phyloP scores from a whole-genome alignment of 495 filamentous ascomycete genomes.

The Aspergillus olivimuriae region DNA sequence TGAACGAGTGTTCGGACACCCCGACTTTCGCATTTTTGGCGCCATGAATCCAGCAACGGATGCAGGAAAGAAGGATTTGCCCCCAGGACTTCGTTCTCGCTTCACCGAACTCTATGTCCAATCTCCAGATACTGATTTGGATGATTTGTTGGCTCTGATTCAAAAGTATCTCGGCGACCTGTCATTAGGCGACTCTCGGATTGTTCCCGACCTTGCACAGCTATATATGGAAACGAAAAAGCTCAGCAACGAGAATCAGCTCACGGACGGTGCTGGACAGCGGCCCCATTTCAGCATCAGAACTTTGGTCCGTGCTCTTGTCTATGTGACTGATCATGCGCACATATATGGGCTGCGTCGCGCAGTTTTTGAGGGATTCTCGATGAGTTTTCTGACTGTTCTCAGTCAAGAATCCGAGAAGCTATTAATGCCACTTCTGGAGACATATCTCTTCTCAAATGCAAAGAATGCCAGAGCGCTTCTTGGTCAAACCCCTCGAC shows the following conservation, averaged over 20 bases:
- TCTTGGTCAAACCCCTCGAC: conserved; percentile 65
- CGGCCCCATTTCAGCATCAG: conserved; percentile 93
- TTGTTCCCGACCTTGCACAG: conserved; percentile 68
- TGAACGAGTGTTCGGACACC: conserved; percentile 81
- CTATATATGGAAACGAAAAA: conserved; percentile 83
- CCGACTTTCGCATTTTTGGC: conserved; percentile 91
- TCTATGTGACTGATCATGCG: conserved; percentile 77
- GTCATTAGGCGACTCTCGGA: conserved; percentile 55
- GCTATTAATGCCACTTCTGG: conserved; percentile 71
- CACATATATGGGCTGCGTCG: conserved; percentile 82
- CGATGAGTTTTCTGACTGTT: conserved; percentile 94
- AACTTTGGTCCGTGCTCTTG: conserved; percentile 84
- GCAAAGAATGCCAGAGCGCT: conserved; percentile 59
- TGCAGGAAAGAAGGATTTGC: conserved; percentile 89
- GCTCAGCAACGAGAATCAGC: conserved; percentile 68
- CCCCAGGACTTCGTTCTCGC: conserved; percentile 71
- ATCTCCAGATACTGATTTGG: conserved; percentile 75
- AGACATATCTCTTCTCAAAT: conserved; percentile 68
- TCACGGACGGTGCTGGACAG: conserved; percentile 91
- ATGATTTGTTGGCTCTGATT: conserved; percentile 78
- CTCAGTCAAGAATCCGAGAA: conserved; percentile 71
- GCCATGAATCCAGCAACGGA: conserved; percentile 99
- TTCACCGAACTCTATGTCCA: conserved; percentile 94
- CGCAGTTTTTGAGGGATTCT: conserved; percentile 90
- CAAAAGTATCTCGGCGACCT: conserved; percentile 73